phyloP scores from a whole-genome alignment of 352 stramenopile genomes.

The Phytophthora litchii region DNA sequence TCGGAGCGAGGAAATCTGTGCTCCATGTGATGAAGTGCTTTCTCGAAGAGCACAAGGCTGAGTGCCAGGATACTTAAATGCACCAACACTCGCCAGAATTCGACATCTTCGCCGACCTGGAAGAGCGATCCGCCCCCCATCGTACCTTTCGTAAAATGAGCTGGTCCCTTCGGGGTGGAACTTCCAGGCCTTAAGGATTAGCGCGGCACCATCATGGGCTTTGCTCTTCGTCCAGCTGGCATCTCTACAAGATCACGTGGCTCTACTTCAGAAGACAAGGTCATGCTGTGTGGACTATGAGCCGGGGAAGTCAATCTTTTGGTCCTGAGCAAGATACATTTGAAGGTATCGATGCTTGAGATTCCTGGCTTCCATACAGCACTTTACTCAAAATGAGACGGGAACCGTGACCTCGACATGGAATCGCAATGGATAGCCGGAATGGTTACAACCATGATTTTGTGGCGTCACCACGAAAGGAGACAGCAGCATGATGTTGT shows the following conservation, averaged over 20 bases:
- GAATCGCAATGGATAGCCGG: constrained; percentile 14
- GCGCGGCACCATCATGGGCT: constrained; percentile 13
- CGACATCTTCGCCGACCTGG: constrained; percentile 54
- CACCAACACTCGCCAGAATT: constrained; percentile 52
- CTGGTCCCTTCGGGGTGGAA: constrained; percentile 1
- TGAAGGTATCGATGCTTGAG: neutral
- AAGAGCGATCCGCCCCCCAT: constrained; percentile 49
- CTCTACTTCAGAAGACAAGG: neutral
- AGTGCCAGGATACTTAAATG: constrained; percentile 51
- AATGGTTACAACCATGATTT: neutral
- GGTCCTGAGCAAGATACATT: neutral
- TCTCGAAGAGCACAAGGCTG: constrained; percentile 49
- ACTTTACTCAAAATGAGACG: constrained; percentile 5
- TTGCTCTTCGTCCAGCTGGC: constrained; percentile 2
- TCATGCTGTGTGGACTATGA: constrained; percentile 1
- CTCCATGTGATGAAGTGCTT: constrained; percentile 42
- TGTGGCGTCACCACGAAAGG: constrained; percentile 3
- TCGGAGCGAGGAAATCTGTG: constrained; percentile 50
- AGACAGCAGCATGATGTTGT: constrained; percentile 1
- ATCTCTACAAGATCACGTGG: neutral
- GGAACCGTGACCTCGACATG: neutral
- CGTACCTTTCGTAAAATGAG: constrained; percentile 22
- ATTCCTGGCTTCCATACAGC: neutral
- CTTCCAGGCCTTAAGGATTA: constrained; percentile 8
- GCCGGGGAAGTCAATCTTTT: constrained; percentile 3